A percentile compares a stretch with the other conserved stretches of the same genome.
These are phyloP conservation scores for Dictyostelium purpureum DNA, from an alignment of 78 protist species.

Conservation along the genomic window DNA sequence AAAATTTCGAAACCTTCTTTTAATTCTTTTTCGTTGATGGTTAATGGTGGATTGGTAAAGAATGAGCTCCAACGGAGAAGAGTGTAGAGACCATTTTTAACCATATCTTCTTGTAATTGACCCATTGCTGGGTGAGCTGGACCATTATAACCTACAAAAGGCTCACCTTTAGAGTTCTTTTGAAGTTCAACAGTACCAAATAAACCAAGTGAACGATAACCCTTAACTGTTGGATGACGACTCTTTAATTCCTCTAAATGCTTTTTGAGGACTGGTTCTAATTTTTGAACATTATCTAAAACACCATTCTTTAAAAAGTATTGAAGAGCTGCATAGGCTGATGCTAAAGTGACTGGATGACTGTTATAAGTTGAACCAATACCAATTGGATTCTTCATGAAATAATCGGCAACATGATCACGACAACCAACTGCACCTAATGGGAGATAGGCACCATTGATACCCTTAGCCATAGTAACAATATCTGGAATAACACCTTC, in stretches of 20 bases:
- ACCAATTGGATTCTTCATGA: conserved; percentile 56
- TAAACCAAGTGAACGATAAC: conserved; percentile 58
- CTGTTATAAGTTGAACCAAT: conserved; percentile 82
- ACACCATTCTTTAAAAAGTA: conserved; percentile 58
- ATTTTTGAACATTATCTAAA: conserved; percentile 38
- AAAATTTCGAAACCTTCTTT: conserved; percentile 64
- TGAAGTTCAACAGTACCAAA: conserved; percentile 80
- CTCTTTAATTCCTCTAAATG: conserved; percentile 27
- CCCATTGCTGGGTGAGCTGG: conserved; percentile 77
- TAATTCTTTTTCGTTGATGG: conserved; percentile 70
- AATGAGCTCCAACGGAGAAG: conserved; percentile 57
- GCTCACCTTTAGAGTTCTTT: conserved; percentile 71
- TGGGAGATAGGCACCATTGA: conserved; percentile 82
- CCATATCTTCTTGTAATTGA: conserved; percentile 36
- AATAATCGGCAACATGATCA: conserved; percentile 48
- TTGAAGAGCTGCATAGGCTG: conserved; percentile 78
- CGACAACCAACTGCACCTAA: conserved; percentile 80
- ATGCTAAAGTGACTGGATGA: conserved; percentile 85
- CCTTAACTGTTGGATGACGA: conserved; percentile 65
- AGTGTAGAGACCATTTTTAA: conserved; percentile 64
- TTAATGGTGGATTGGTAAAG: conserved; percentile 78
- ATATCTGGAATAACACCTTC: conserved; percentile 81
- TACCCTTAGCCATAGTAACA: conserved; percentile 86
- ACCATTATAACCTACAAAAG: conserved; percentile 52
- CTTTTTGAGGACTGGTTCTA: conserved; percentile 67